Evolutionary conservation across 495 filamentous ascomycete genomes (phyloP).

Genomic region (Aspergillus mulundensis): DNA sequence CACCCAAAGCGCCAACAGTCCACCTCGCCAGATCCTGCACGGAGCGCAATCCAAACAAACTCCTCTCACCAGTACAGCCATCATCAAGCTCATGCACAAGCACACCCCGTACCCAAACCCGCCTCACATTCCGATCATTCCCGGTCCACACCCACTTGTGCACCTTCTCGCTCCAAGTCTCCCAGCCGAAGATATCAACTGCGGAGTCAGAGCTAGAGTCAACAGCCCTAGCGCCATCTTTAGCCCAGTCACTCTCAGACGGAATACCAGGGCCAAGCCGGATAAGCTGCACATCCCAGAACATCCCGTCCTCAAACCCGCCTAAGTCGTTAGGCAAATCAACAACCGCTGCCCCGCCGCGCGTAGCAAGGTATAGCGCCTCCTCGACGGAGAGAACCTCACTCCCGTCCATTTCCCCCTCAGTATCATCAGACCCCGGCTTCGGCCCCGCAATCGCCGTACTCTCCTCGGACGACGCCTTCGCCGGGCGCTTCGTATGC

Average conservation of each 20-base stretch:
- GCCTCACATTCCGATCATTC: constrained; percentile 75
- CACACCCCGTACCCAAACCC: constrained; percentile 76
- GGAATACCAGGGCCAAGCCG: constrained; percentile 27
- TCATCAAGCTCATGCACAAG: constrained; percentile 59
- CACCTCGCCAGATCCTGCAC: background rate
- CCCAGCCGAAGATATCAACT: constrained; percentile 85
- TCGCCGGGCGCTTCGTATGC: constrained; percentile 4
- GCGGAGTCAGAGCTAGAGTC: background rate
- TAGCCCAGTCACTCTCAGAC: too few relatives aligned
- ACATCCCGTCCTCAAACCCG: constrained; percentile 71
- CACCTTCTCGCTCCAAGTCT: constrained; percentile 69
- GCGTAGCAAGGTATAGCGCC: constrained; percentile 69
- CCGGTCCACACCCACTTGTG: constrained; percentile 90
- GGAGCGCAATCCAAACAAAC: too few relatives aligned
- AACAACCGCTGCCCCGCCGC: constrained; percentile 69
- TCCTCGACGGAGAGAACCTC: constrained; percentile 75
- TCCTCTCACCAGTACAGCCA: too few relatives aligned
- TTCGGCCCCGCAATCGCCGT: background rate
- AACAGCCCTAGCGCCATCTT: too few relatives aligned
- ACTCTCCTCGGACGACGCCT: constrained; percentile 1
- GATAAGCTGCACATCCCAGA: constrained; percentile 79
- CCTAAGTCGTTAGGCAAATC: constrained; percentile 64
- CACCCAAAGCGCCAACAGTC: constrained; percentile 5
- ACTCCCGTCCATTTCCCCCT: constrained; percentile 6
- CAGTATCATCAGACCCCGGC: background rate